These are phyloP conservation scores for Euphorbia peplus DNA, from an alignment of 345 rosid genomes.

Conservation along the genomic window DNA sequence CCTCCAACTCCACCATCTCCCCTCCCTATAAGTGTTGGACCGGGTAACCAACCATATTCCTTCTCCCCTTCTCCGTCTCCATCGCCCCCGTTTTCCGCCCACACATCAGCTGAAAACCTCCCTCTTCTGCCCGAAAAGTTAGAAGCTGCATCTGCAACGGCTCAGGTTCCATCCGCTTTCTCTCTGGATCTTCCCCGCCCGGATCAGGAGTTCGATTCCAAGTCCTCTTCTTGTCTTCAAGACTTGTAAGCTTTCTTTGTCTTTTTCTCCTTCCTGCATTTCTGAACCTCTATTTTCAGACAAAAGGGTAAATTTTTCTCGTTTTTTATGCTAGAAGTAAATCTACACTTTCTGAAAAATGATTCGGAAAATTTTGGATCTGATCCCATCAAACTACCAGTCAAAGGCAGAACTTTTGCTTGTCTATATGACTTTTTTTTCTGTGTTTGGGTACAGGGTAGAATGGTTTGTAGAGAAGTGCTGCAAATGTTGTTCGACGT, in stretches of 20 bases:
- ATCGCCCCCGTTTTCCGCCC: conserved; percentile 52
- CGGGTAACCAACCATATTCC: conserved; percentile 39
- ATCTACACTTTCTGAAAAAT: too few relatives aligned
- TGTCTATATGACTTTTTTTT: too few relatives aligned
- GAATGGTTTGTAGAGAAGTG: conserved; percentile 43
- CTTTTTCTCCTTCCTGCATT: neutral
- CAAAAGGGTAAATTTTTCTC: neutral
- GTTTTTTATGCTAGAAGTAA: conserved; percentile 23
- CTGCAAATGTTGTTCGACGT: conserved; percentile 33
- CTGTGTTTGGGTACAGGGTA: conserved; percentile 27
- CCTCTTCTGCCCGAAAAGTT: conserved; percentile 33
- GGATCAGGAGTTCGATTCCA: conserved; percentile 11
- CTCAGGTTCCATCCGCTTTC: conserved; percentile 30
- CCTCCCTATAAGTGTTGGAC: conserved; percentile 50
- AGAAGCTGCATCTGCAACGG: too few relatives aligned
- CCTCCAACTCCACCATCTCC: conserved; percentile 67
- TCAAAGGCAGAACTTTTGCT: too few relatives aligned
- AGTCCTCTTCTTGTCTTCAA: conserved; percentile 35
- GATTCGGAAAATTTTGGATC: too few relatives aligned
- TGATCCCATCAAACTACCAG: too few relatives aligned
- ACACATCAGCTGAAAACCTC: conserved; percentile 34
- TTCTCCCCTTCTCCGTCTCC: conserved; percentile 42
- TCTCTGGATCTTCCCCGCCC: conserved; percentile 33
- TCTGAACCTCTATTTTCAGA: neutral
- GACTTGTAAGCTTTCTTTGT: conserved; percentile 40